These are phyloP conservation scores for Debaryomyces sp. DNA, from an alignment of 1,139 yeast species.

Conservation along the genomic window DNA sequence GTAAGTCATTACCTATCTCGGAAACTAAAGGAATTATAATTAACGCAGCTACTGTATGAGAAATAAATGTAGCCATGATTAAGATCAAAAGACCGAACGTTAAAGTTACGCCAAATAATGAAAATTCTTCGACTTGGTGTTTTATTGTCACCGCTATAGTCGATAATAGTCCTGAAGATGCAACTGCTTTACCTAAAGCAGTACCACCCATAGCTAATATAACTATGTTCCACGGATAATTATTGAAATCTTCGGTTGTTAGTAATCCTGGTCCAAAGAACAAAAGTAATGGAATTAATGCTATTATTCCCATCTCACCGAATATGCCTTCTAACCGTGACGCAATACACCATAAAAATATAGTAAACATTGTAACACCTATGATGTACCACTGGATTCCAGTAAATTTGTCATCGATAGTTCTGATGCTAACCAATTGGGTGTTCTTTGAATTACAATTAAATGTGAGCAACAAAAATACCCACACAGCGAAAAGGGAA, in stretches of 20 bases:
- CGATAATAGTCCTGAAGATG: constrained; percentile 66
- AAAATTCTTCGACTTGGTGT: constrained; percentile 54
- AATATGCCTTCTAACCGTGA: constrained; percentile 55
- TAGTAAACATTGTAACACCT: constrained; percentile 55
- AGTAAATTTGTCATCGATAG: constrained; percentile 61
- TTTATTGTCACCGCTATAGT: constrained; percentile 65
- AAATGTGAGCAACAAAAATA: constrained; percentile 58
- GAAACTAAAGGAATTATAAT: constrained; percentile 70
- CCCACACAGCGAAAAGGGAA: constrained; percentile 59
- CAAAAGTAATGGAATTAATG: constrained; percentile 63
- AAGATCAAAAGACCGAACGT: constrained; percentile 69
- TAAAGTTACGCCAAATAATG: constrained; percentile 60
- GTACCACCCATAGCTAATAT: constrained; percentile 80
- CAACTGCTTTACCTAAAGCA: constrained; percentile 73
- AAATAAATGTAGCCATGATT: constrained; percentile 72
- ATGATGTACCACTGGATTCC: constrained; percentile 67
- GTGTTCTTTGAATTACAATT: constrained; percentile 46
- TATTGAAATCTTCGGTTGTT: constrained; percentile 66
- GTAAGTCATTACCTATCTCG: constrained; percentile 63
- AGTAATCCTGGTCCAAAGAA: constrained; percentile 74
- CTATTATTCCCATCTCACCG: constrained; percentile 75
- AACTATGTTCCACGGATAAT: constrained; percentile 78
- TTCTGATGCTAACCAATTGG: constrained; percentile 52
- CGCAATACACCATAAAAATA: constrained; percentile 71
- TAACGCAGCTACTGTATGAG: constrained; percentile 78